Conservation (phyloP, 139 green algal species). For the Desmodesmus armatus region DNA sequence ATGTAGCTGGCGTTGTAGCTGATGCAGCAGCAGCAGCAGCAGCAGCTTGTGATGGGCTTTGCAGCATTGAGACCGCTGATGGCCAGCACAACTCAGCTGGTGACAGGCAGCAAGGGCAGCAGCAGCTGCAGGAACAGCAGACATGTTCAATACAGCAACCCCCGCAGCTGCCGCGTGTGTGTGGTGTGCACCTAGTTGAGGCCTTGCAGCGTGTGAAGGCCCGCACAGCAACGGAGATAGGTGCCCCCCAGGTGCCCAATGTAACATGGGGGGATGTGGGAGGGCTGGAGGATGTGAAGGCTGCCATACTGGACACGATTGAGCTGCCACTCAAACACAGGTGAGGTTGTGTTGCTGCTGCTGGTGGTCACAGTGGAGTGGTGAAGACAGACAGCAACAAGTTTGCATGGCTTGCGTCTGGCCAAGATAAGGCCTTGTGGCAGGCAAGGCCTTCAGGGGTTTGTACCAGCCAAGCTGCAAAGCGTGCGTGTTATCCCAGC, state of each 20-base stretch:
- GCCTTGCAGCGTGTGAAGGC: constrained; percentile 47
- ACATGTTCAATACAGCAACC: neutral
- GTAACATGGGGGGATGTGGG: constrained; percentile 95
- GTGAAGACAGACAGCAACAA: too few species aligned
- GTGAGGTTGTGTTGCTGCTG: constrained; percentile 9
- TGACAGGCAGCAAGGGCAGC: neutral
- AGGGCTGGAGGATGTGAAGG: constrained; percentile 88
- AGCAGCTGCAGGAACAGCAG: constrained; percentile 12
- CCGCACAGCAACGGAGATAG: constrained; percentile 77
- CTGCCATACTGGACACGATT: constrained; percentile 91
- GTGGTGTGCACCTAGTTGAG: neutral
- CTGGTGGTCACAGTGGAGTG: neutral
- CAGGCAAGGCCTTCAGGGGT: too few species aligned
- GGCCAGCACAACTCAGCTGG: too few species aligned
- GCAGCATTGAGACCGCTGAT: neutral
- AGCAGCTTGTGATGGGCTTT: neutral
- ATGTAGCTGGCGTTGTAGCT: constrained; percentile 78
- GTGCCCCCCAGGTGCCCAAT: constrained; percentile 80
- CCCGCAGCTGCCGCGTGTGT: neutral
- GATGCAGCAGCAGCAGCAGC: constrained; percentile 60
- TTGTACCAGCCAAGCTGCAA: too few species aligned
- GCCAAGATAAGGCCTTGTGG: too few species aligned
- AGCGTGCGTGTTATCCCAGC: too few species aligned
- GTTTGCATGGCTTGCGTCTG: too few species aligned
- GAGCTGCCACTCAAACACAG: constrained; percentile 91